Base-by-base conservation (phyloP, 2,329 filamentous ascomycete genomes). In the Tolypocladium capitatum region DNA sequence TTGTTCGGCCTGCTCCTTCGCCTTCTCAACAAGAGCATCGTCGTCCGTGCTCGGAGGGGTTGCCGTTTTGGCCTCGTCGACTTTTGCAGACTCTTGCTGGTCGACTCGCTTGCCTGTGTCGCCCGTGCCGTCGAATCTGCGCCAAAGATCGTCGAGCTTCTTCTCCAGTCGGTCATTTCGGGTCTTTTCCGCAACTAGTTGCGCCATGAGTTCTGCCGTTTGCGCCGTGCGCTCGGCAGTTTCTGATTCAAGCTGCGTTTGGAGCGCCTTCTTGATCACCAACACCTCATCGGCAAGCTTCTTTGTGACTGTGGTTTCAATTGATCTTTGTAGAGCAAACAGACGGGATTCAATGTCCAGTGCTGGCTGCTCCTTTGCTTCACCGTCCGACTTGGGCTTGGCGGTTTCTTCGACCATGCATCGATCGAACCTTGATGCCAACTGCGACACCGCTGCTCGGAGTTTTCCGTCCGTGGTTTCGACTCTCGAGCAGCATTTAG, bases 71-170 rank as follows among this genome's bases (percentile, higher is more conserved):
- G 14, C 18, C 27, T 43, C 14, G 18, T 28, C 14, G 24, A 33
- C 32, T 44, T 28, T 31, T 30, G 24, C 48, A 34, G 49, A 13
- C 33, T 53, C 28, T 40, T 34, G 28, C 13, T 27, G 28, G 14
- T n/a, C 21, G 6, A 11, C 35, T 42, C 16, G n/a, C 20, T 21
- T 5, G 32, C 27, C 36, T 8, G 40, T 30, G 7, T 35, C 21
- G 11, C n/a, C 4, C 24, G n/a, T 13, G 27, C 10, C 21, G 18
- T 28, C 54, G 14, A 51, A 28, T 18, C 32, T 51, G 14, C 47
- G 30, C 14, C 46, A 46, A 38, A 55, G 34, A 2, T 61, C 52
- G 9, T 61, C 56, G 8, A 60, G 47, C 30, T 55, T 57, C 9
- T 49, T 49, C 36, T 60, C 56, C 7, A 68, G 52, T 9, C 35